Conservation (phyloP, 139 green algal species). For the Chlamydomonas sphaeroides region DNA sequence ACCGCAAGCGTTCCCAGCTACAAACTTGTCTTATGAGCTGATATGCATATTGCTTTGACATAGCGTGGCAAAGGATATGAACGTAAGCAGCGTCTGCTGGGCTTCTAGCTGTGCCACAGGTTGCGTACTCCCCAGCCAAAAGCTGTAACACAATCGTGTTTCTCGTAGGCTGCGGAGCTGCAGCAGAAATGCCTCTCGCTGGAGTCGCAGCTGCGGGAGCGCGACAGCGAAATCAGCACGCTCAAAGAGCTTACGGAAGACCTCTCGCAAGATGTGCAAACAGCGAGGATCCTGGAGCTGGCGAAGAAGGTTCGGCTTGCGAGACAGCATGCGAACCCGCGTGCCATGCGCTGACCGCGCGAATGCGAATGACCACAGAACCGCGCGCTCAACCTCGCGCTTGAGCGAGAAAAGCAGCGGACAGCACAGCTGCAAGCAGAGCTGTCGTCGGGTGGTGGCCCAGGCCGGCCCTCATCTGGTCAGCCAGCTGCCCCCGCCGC, state of each 20-base stretch:
- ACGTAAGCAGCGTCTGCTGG: too few relatives aligned
- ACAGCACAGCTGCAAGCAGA: conserved; percentile 50
- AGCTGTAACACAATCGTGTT: not conserved
- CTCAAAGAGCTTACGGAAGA: conserved; percentile 38
- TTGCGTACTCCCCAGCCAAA: too few relatives aligned
- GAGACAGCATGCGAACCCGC: not conserved
- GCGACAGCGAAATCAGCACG: not conserved
- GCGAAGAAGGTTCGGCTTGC: conserved; percentile 60
- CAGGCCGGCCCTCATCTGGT: not conserved
- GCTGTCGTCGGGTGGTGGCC: not conserved
- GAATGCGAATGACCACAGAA: conserved; percentile 45
- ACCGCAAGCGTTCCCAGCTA: too few relatives aligned
- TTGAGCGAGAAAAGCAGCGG: conserved; percentile 61
- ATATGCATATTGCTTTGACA: too few relatives aligned
- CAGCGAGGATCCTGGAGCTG: conserved; percentile 68
- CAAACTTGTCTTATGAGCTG: too few relatives aligned
- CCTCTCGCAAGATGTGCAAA: conserved; percentile 59
- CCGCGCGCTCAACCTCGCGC: conserved; percentile 48
- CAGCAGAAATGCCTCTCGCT: conserved; percentile 15
- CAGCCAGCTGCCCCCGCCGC: too few relatives aligned
- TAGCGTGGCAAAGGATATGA: too few relatives aligned
- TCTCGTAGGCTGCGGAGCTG: conserved; percentile 24
- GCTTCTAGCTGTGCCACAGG: too few relatives aligned
- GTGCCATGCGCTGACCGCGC: not conserved
- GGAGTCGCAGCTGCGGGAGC: not conserved